Percentiles rank a stretch among this genome's conserved stretches.
Evolutionary conservation across 1,139 yeast genomes (phyloP).

Genomic region (Geotrichum siamense): DNA sequence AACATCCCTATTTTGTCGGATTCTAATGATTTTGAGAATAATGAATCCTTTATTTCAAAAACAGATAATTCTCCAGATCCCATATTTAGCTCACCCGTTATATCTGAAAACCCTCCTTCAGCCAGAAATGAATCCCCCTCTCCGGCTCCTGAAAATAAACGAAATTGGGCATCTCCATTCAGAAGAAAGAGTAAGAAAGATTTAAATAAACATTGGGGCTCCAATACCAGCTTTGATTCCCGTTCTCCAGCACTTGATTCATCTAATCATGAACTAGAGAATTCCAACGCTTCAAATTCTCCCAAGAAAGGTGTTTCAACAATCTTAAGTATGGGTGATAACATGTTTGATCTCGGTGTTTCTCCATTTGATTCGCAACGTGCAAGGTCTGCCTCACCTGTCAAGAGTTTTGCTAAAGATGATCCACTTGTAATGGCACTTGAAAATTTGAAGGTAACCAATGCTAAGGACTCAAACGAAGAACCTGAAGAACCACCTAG

Average conservation of each 20-base stretch:
- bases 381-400: slow-evolving; percentile 23
- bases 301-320: slow-evolving; percentile 11
- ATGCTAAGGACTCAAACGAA: slow-evolving; percentile 1
- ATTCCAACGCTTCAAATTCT: slow-evolving; percentile 3
- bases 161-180: slow-evolving; percentile 40
- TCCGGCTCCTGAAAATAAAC: slow-evolving; percentile 20
- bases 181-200: slow-evolving; percentile 30
- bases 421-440: slow-evolving; percentile 53
- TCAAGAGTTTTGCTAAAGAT: slow-evolving; percentile 27
- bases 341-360: slow-evolving; percentile 33
- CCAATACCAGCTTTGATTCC: slow-evolving; percentile 10
- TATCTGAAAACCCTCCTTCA: neutral
- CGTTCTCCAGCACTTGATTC: slow-evolving; percentile 8
- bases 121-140: slow-evolving; percentile 2
- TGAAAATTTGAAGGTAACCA: slow-evolving; percentile 50
- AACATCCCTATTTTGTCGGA: slow-evolving; percentile 20
- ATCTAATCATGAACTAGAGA: neutral
- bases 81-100: slow-evolving; percentile 1
- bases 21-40: slow-evolving; percentile 15
- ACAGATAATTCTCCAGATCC: too few species aligned
- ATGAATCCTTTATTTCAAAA: neutral
- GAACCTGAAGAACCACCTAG: neutral
- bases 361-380: slow-evolving; percentile 21
- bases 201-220: slow-evolving; percentile 25
- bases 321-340: slow-evolving; percentile 24